These are phyloP conservation scores for Quercus phellos DNA, from an alignment of 331 rosid species.

Conservation along the genomic window DNA sequence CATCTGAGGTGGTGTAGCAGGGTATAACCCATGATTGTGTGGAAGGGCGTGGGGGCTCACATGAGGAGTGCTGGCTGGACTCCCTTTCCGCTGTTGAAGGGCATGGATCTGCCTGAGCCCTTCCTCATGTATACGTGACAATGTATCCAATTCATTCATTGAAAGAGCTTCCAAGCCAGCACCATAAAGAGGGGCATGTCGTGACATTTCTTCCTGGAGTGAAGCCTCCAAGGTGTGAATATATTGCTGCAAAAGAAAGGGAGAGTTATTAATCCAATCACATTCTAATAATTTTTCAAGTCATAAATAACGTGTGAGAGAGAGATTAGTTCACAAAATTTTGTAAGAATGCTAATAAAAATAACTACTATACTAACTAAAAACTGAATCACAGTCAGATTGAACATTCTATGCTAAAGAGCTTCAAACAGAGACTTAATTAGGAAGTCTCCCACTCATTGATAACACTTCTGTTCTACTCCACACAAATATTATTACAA, in stretches of 20 bases:
- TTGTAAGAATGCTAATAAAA: background rate
- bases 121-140: conserved; percentile 89
- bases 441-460: background rate
- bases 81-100: conserved; percentile 80
- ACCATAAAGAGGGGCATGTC: conserved; percentile 94
- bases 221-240: conserved; percentile 88
- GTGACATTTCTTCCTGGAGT: conserved; percentile 94
- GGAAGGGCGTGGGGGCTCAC: conserved; percentile 75
- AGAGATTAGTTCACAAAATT: background rate
- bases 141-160: conserved; percentile 86
- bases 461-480: background rate
- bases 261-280: conserved; percentile 19
- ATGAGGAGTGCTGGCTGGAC: conserved; percentile 71
- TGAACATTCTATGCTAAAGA: background rate
- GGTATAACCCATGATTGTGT: conserved; percentile 70
- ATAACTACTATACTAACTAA: background rate
- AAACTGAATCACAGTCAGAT: background rate
- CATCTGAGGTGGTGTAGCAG: conserved; percentile 50
- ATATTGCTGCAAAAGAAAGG: conserved; percentile 71
- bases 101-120: conserved; percentile 93
- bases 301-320: background rate
- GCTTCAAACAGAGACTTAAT: background rate
- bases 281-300: background rate
- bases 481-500: background rate
- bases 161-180: conserved; percentile 95